Evolutionary conservation across 768 basidiomycete species (phyloP), one percentile per base, ranked within the genome.

Genomic region (Amanita rubescens): DNA sequence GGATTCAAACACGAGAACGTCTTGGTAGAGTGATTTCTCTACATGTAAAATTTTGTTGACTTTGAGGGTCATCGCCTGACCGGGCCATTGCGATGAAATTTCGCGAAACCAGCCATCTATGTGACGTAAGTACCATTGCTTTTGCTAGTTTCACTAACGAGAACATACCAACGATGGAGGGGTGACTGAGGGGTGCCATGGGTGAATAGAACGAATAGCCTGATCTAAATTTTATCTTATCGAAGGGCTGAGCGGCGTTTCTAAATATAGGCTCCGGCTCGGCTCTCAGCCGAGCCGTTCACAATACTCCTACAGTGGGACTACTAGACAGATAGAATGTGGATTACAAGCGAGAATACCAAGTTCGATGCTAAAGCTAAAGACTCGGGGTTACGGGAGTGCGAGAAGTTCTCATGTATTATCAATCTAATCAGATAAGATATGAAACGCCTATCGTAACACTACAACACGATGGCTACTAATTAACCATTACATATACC

Each of bases 1-100:
- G 0, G 91, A 94, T 68, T 94, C 85, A 64, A 98, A 97, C 51
- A 99, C 94, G 51, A 99, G 85, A 50, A 99, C 94, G 65, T 98
- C 95, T 72, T 99, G 95, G 75, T 85, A 98, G 48, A 86, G 73
- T 1, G 91, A 94, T 71, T 88, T 87, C 72, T 98, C 96, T 59
- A 85, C 77, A 69, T 99, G 95, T 53, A 99, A 77, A 60, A 98
- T 89, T 75, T 89, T 88, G 72, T 87, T 88, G 75, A 98, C 94
- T 71, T 91, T 90, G 63, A 99, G 77, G 49, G 90, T 91, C 92
- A 96, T 92, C 48, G 95, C 95, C 72, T 96, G 93, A 45, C 94
- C 94, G 5, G 90, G 93, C 94, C 94, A 97, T 74, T 97, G 94
- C 15, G 89, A 81, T 24, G 89, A 91, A 61, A 93, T 87, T 73